These are phyloP conservation scores for Xanthoconium stramineum DNA, from an alignment of 768 basidiomycete species.

Conservation along the genomic window DNA sequence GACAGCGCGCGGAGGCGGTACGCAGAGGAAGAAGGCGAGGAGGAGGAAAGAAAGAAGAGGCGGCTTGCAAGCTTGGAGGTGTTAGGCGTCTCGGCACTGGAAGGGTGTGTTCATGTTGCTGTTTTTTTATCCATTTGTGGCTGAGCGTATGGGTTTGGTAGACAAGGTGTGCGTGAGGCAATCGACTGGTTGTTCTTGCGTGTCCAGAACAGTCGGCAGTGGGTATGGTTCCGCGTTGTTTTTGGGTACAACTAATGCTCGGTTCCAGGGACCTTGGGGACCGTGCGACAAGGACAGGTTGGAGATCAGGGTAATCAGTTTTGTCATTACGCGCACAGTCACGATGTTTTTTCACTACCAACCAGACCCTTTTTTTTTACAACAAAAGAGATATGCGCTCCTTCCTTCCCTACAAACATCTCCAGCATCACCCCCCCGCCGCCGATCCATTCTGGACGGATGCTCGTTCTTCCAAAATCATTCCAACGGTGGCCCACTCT, in stretches of 20 bases:
- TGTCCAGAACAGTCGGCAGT: conserved; percentile 86
- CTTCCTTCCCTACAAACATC: too few relatives aligned
- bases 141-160: conserved; percentile 28
- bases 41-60: conserved; percentile 43
- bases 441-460: too few relatives aligned
- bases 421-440: too few relatives aligned
- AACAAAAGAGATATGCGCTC: too few relatives aligned
- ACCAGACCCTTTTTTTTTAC: too few relatives aligned
- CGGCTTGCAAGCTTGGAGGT: conserved; percentile 79
- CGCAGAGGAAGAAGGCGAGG: conserved; percentile 45
- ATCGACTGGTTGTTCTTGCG: conserved; percentile 95
- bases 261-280: conserved; percentile 18
- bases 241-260: neutral
- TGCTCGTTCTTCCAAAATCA: too few relatives aligned
- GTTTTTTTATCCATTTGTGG: neutral
- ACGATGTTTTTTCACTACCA: too few relatives aligned
- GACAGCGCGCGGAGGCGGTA: conserved; percentile 61
- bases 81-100: conserved; percentile 86
- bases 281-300: conserved; percentile 7
- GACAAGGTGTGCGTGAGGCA: conserved; percentile 84
- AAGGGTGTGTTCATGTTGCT: conserved; percentile 59
- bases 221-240: neutral
- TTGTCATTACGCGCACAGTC: neutral
- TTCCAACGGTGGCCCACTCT: too few relatives aligned
- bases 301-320: conserved; percentile 5